These are phyloP conservation scores for Incumbomyces lentus DNA, from an alignment of 2,329 filamentous ascomycete genomes.

Conservation along the genomic window DNA sequence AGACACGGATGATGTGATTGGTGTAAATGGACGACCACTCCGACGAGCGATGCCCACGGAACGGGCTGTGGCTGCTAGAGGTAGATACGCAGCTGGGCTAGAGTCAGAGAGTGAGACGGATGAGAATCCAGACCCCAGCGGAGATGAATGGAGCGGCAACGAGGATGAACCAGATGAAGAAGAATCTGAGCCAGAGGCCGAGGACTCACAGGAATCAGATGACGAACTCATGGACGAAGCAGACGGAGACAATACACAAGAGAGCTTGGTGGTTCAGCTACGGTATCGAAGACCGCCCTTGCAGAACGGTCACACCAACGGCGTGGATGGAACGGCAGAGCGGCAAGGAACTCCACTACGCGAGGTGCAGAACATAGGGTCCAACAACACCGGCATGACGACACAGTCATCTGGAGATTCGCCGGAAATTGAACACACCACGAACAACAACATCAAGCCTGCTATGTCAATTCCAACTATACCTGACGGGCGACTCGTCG, in stretches of 20 bases:
- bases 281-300: slow-evolving; percentile 25
- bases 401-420: too few species aligned
- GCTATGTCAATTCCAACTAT: too few species aligned
- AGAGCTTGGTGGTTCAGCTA: slow-evolving; percentile 66
- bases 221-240: slow-evolving; percentile 43
- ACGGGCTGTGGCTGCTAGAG: slow-evolving; percentile 14
- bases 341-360: background rate
- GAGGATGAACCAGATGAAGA: slow-evolving; percentile 28
- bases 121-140: slow-evolving; percentile 56
- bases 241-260: slow-evolving; percentile 36
- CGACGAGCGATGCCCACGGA: slow-evolving; percentile 21
- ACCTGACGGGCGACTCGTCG: too few species aligned
- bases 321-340: background rate
- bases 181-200: slow-evolving; percentile 60
- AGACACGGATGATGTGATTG: slow-evolving; percentile 23
- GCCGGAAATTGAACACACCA: too few species aligned
- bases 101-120: slow-evolving; percentile 48
- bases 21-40: slow-evolving; percentile 32
- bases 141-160: slow-evolving; percentile 34
- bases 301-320: background rate
- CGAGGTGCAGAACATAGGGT: background rate
- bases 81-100: slow-evolving; percentile 27
- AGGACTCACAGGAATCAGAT: slow-evolving; percentile 61
- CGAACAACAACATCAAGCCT: too few species aligned
- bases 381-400: too few species aligned